A percentile compares a stretch with the other conserved stretches of the same genome.
phyloP scores from a whole-genome alignment of 2,329 filamentous ascomycete species.

The Hymenoscyphus albidus region DNA sequence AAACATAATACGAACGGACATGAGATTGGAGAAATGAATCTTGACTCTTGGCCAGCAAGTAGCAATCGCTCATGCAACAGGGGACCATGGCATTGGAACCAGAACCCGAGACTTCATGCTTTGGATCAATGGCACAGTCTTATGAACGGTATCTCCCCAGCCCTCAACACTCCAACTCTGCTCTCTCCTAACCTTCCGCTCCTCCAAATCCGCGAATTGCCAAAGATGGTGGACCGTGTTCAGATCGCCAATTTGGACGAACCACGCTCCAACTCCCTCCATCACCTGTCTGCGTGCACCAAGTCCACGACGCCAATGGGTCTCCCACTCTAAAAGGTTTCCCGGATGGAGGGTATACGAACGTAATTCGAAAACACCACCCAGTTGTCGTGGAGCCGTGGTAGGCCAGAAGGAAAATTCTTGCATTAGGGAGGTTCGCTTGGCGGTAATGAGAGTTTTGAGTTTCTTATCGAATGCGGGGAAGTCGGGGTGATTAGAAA shows the following conservation, averaged over 20 bases:
- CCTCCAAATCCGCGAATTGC: slow-evolving; percentile 97
- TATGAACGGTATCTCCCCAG: slow-evolving; percentile 97
- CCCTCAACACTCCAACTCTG: slow-evolving; percentile 93
- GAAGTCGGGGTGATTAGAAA: slow-evolving; percentile 79
- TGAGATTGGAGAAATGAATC: background rate
- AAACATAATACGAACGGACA: background rate
- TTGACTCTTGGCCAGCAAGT: background rate
- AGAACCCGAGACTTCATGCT: slow-evolving; percentile 92
- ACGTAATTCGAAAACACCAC: slow-evolving; percentile 90
- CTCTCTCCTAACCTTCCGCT: slow-evolving; percentile 84
- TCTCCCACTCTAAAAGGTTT: slow-evolving; percentile 97
- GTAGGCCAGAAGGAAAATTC: slow-evolving; percentile 99
- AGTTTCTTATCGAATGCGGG: slow-evolving; percentile 79
- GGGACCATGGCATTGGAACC: slow-evolving; percentile 94
- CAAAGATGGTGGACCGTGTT: slow-evolving; percentile 98
- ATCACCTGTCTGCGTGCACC: slow-evolving; percentile 92
- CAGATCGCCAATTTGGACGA: slow-evolving; percentile 94
- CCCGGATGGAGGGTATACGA: slow-evolving; percentile 96
- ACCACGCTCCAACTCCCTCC: slow-evolving; percentile 98
- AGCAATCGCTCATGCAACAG: slow-evolving; percentile 53
- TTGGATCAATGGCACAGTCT: slow-evolving; percentile 96
- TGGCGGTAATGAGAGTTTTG: slow-evolving; percentile 77
- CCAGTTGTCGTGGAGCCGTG: slow-evolving; percentile 80
- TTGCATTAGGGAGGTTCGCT: slow-evolving; percentile 92
- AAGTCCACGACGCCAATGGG: slow-evolving; percentile 90